Base-by-base conservation (phyloP, 495 filamentous ascomycete species). In the Tuber umbilicatum region DNA sequence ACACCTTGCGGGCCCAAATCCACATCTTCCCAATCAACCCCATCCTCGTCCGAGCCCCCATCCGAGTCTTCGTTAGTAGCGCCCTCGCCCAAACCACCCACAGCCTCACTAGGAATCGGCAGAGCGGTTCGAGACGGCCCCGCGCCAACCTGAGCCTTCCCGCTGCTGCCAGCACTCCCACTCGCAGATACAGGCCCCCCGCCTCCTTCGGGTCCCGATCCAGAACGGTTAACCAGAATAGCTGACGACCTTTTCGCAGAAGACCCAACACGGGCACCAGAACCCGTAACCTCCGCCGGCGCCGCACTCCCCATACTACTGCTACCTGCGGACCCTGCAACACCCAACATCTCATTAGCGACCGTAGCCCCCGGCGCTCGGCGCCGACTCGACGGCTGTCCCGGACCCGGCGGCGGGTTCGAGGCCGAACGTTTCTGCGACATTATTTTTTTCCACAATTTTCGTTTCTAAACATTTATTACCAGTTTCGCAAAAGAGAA, bases 1-100 rank as follows among this genome's bases (percentile, higher is more conserved):
- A 27, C 68, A 81, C 80, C 70, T 73, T 80, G 73, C 71, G 73
- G 72, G 35, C 80, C 76, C 35, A 91, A 83, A 73, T 87, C 87
- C 7, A 93, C 87, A 76, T 91, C 90, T 83, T 94, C 92, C 89
- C 90, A 93, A 60, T 90, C 89, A 73, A 89, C 83, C 72, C 92
- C 90, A 73, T 87, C 89, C 60, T 90, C 90, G 31, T 88, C 50
- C 10, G 9, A 5, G 2, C 16, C 50, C 31, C 31, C 79, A 23
- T 75, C 78, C 71, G 84, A 82, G 19, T 70, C 42, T 16, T 0
- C 12, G 27, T 2, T 7, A 35, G 27, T 2, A 35, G 70, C 38
- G 17, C 72, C 75, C 78, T 80, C 76, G 14, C 70, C 60, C 27
- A 39, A 75, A 41, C 73, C 38, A 50, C 71, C 78, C 47, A 73